Evolutionary conservation across 306 rosid genomes (phyloP), one percentile per base, ranked within the genome.

Genomic region (Lagenaria siceraria): DNA sequence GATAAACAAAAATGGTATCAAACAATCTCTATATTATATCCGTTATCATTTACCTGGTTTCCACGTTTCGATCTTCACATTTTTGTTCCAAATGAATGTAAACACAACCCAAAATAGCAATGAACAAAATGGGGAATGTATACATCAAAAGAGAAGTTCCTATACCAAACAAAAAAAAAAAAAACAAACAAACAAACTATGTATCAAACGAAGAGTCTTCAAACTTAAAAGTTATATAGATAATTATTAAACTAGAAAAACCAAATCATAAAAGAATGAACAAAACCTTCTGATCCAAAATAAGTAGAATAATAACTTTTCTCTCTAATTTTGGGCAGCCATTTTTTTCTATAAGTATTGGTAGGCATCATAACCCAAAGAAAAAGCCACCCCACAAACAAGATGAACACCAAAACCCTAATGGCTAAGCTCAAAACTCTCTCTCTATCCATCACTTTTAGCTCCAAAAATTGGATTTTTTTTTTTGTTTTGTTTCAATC

Each of bases 341-440:
- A 91, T 8, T 6, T 75, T 36, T 43, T 73, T 40, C 42, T 25
- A 12, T 76, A 91, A 10, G 84, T 81, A 75, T 85, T 78, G 19
- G 94, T 91, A 51, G 97, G 93, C 61, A 77, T 68, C 84, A 91
- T 72, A 24, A 87, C 75, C 97, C 97, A 89, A 27, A 87, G 31
- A 46, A 87, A 8, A 75, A 85, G 14, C 76, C 71, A 74, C 29
- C 89, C 93, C 85, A 85, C 22, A 66, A 87, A 82, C 79, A 87
- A 74, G 22, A 78, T 40, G 59, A 84, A 43, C 78, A 81, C 38
- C 33, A 86, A 17, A 33, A 86, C 55, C 88, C 83, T 83, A 58
- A 89, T 60, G 18, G 78, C 81, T 21, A 60, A 71, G 59, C 84
- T 74, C 64, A 74, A 43, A 56, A 25, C 69, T 1, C 71, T 42